Evolutionary conservation across 1,284 basidiomycete genomes (phyloP), one percentile per base, ranked within the genome.

Genomic region (Puccinia horiana): DNA sequence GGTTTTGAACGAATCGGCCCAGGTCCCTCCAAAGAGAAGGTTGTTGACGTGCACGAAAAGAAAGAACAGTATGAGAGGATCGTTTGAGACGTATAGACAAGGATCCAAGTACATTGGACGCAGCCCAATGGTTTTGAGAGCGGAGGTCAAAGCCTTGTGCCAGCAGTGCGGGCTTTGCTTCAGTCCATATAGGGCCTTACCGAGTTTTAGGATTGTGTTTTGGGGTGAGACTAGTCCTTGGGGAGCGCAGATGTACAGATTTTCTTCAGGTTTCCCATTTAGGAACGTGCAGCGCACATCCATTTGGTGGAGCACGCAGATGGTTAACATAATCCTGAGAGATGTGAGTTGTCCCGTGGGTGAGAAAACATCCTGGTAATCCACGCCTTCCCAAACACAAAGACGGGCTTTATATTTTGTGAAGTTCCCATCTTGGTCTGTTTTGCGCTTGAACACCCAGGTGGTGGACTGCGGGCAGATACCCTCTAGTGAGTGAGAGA

Each of bases 151-250:
- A 6, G 18, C 61, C 11, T 65, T 65, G 18, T 47, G n/a, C 69
- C 35, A 47, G 26, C 40, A 72, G 44, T 35, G 9, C 5, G 69
- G 37, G 23, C 20, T 44, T 44, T 72, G 11, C 37, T 42, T 72
- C 11, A 72, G 37, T 4, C 35, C 37, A 29, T 72, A 47, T 11
- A 47, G n/a, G 18, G 69, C 40, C 37, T 47, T 44, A 23, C 44
- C 44, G 40, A 72, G 69, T 47, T 47, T 72, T n/a, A 72, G 35
- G 35, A 35, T n/a, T n/a, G n/a, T n/a, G n/a, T n/a, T n/a, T n/a
- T n/a, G n/a, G n/a, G n/a, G n/a, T n/a, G n/a, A n/a, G n/a, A n/a
- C n/a, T n/a, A n/a, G n/a, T n/a, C n/a, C n/a, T n/a, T n/a, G n/a
- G n/a, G n/a, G n/a, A n/a, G n/a, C n/a, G n/a, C n/a, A n/a, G n/a